Evolutionary conservation across 495 filamentous ascomycete genomes (phyloP).

Genomic region (Daldinia decipiens): DNA sequence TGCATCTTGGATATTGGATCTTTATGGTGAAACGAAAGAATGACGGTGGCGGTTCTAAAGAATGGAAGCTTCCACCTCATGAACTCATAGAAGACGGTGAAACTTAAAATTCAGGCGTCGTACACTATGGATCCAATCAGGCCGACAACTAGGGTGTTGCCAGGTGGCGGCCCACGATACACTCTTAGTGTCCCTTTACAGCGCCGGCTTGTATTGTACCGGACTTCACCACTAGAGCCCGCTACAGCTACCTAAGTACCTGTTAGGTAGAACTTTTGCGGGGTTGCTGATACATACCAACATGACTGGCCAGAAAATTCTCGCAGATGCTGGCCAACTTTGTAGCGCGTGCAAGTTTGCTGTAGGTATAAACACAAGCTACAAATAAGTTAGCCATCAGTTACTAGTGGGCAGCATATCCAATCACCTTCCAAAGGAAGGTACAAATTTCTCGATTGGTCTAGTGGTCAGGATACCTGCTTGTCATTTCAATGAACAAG

Average conservation of each 20-base stretch:
- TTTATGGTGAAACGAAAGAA: not conserved
- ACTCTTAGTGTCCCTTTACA: slow-evolving; percentile 2
- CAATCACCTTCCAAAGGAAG: slow-evolving; percentile 18
- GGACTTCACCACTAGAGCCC: slow-evolving; percentile 15
- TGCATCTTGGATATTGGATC: slow-evolving; percentile 16
- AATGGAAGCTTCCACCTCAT: slow-evolving; percentile 24
- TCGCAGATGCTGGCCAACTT: not conserved
- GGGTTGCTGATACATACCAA: not conserved
- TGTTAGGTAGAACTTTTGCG: slow-evolving; percentile 5
- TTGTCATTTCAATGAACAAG: slow-evolving; percentile 30
- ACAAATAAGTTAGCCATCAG: not conserved
- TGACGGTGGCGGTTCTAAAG: slow-evolving; percentile 1
- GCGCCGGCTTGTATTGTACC: slow-evolving; percentile 11
- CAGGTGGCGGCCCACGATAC: slow-evolving; percentile 20
- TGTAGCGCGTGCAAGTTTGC: not conserved
- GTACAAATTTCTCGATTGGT: slow-evolving; percentile 39
- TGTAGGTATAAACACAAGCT: not conserved
- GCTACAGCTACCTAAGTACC: too few relatives aligned
- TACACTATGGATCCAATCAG: slow-evolving; percentile 24
- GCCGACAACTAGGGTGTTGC: slow-evolving; percentile 26
- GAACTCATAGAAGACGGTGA: slow-evolving; percentile 40
- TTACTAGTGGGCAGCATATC: not conserved
- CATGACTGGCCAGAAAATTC: slow-evolving; percentile 3
- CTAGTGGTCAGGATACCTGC: slow-evolving; percentile 46
- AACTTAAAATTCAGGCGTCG: slow-evolving; percentile 24